phyloP scores from a whole-genome alignment of 2,329 filamentous ascomycete species.

The Colletotrichum sp. region DNA sequence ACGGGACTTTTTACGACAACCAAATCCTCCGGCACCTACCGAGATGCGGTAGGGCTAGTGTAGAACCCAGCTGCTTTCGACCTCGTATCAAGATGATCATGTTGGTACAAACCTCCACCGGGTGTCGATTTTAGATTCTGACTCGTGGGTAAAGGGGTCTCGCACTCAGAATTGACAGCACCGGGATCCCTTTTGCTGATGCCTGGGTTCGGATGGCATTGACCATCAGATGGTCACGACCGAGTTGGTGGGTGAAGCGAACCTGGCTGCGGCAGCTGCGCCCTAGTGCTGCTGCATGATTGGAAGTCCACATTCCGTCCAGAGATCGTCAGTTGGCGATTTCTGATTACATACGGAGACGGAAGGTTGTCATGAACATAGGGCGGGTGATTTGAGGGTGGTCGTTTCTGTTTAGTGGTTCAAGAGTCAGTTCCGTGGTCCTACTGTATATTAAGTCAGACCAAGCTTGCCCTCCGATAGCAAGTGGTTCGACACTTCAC shows the following conservation, averaged over 20 bases:
- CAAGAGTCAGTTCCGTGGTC: neutral
- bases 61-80: neutral
- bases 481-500: neutral
- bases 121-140: neutral
- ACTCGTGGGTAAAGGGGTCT: neutral
- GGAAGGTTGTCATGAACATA: neutral
- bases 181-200: neutral
- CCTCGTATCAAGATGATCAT: neutral
- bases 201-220: neutral
- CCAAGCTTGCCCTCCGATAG: neutral
- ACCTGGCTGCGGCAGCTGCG: neutral
- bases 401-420: neutral
- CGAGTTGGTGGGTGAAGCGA: neutral
- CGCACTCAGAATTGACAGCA: neutral
- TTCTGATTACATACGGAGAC: neutral
- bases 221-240: neutral
- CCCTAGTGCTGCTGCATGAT: neutral
- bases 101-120: neutral
- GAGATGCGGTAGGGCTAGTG: neutral
- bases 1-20: neutral
- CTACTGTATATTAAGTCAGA: neutral
- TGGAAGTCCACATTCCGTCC: neutral
- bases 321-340: neutral
- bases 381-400: neutral
- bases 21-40: neutral